Percentiles rank a stretch among this genome's conserved stretches.
Conservation (phyloP, 2,329 filamentous ascomycete genomes). For the Aspergillus novoparasiticus region DNA sequence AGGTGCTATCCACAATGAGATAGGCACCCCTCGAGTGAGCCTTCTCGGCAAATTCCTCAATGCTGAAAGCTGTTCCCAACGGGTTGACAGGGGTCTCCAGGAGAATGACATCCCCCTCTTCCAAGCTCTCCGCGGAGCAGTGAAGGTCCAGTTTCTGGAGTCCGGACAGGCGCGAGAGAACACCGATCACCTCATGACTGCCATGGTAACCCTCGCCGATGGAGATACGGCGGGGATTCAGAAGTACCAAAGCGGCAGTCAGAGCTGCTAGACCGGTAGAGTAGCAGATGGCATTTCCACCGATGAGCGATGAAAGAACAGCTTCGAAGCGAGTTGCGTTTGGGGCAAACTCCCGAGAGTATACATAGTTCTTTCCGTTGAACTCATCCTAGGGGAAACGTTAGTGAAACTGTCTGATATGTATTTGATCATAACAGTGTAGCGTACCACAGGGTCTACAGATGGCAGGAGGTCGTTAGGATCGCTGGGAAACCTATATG, state of each 20-base stretch:
- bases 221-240: constrained; percentile 80
- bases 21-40: constrained; percentile 74
- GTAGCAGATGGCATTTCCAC: constrained; percentile 70
- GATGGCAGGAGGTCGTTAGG: constrained; percentile 63
- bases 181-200: constrained; percentile 78
- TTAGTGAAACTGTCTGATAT: not conserved
- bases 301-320: constrained; percentile 73
- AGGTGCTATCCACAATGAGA: constrained; percentile 86
- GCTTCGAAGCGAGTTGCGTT: constrained; percentile 85
- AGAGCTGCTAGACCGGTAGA: constrained; percentile 82
- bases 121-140: constrained; percentile 65
- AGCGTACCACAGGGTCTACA: constrained; percentile 52
- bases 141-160: constrained; percentile 74
- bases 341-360: constrained; percentile 78
- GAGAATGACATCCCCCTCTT: constrained; percentile 80
- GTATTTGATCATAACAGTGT: too few relatives aligned
- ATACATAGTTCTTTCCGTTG: constrained; percentile 62
- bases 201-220: constrained; percentile 90
- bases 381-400: constrained; percentile 16
- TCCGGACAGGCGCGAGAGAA: constrained; percentile 75
- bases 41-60: constrained; percentile 69
- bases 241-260: constrained; percentile 77
- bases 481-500: constrained; percentile 75
- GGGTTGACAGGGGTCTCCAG: constrained; percentile 95
- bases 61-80: constrained; percentile 75